Conservation (phyloP, 2,329 filamentous ascomycete genomes). For the Botryotinia convoluta region DNA sequence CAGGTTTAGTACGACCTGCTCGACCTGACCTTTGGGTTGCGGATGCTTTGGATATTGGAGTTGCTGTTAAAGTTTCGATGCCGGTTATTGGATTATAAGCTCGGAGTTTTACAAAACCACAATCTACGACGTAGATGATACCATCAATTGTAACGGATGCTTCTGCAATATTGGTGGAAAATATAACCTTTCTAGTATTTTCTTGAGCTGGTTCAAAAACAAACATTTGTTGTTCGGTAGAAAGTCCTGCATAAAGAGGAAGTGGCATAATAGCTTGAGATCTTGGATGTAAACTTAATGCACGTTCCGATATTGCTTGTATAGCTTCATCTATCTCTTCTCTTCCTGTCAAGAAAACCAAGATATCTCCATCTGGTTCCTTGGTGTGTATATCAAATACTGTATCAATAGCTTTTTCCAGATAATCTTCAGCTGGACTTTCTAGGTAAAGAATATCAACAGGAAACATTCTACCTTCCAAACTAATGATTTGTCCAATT, state of each 20-base stretch:
- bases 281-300: slow-evolving; percentile 58
- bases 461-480: slow-evolving; percentile 85
- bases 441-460: slow-evolving; percentile 84
- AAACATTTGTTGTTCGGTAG: slow-evolving; percentile 90
- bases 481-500: slow-evolving; percentile 68
- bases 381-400: slow-evolving; percentile 83
- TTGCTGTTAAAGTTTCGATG: slow-evolving; percentile 82
- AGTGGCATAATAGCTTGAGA: slow-evolving; percentile 64
- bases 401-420: slow-evolving; percentile 77
- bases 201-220: slow-evolving; percentile 83
- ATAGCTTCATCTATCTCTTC: slow-evolving; percentile 87
- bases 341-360: slow-evolving; percentile 87
- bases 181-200: slow-evolving; percentile 84
- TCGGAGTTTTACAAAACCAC: slow-evolving; percentile 85
- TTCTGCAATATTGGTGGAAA: slow-evolving; percentile 95
- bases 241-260: slow-evolving; percentile 84
- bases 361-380: slow-evolving; percentile 79
- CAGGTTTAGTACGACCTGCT: slow-evolving; percentile 82
- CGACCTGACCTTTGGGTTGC: slow-evolving; percentile 89
- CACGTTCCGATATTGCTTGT: slow-evolving; percentile 73
- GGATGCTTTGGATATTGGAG: slow-evolving; percentile 83
- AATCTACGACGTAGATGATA: slow-evolving; percentile 87
- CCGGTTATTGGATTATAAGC: slow-evolving; percentile 81
- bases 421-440: slow-evolving; percentile 77
- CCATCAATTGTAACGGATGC: slow-evolving; percentile 93